These are phyloP conservation scores for Boletus tylopilopsis DNA, from an alignment of 768 basidiomycete species.

Conservation along the genomic window DNA sequence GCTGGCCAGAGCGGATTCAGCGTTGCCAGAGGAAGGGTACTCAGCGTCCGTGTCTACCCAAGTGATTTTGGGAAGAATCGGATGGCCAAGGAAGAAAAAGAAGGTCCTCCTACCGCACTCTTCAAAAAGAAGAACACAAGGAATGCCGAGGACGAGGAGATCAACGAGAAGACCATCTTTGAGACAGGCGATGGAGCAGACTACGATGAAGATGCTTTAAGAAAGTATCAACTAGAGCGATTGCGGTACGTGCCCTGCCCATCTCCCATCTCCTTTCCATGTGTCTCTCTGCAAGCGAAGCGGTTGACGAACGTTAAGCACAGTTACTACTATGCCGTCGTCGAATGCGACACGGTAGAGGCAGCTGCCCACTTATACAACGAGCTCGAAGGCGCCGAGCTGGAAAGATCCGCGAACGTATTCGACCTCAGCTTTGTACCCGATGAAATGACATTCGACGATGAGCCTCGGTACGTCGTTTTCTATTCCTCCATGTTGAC, in stretches of 20 bases:
- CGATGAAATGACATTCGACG: slow-evolving; percentile 81
- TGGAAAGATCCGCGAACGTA: slow-evolving; percentile 95
- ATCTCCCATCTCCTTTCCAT: background rate
- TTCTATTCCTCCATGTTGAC: background rate
- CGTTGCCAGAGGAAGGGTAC: slow-evolving; percentile 60
- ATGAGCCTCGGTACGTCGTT: slow-evolving; percentile 58
- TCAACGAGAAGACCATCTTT: slow-evolving; percentile 62
- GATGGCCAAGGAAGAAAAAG: slow-evolving; percentile 80
- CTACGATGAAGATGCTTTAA: slow-evolving; percentile 82
- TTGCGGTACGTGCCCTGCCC: slow-evolving; percentile 57
- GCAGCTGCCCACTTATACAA: slow-evolving; percentile 76
- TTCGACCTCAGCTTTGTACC: slow-evolving; percentile 95
- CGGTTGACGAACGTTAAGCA: slow-evolving; percentile 10
- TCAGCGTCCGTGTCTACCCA: slow-evolving; percentile 84
- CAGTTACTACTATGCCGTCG: slow-evolving; percentile 95
- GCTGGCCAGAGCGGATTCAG: slow-evolving; percentile 4
- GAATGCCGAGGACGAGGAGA: slow-evolving; percentile 47
- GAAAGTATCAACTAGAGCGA: slow-evolving; percentile 91
- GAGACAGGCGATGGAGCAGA: slow-evolving; percentile 70
- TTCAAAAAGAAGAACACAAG: slow-evolving; percentile 55
- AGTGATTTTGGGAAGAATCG: slow-evolving; percentile 89
- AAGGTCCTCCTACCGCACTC: slow-evolving; percentile 85
- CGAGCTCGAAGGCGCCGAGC: slow-evolving; percentile 91
- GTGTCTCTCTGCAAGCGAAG: background rate
- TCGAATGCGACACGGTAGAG: slow-evolving; percentile 77